Base-by-base conservation (phyloP, 2,329 filamentous ascomycete species). In the Aureobasidium sp. region DNA sequence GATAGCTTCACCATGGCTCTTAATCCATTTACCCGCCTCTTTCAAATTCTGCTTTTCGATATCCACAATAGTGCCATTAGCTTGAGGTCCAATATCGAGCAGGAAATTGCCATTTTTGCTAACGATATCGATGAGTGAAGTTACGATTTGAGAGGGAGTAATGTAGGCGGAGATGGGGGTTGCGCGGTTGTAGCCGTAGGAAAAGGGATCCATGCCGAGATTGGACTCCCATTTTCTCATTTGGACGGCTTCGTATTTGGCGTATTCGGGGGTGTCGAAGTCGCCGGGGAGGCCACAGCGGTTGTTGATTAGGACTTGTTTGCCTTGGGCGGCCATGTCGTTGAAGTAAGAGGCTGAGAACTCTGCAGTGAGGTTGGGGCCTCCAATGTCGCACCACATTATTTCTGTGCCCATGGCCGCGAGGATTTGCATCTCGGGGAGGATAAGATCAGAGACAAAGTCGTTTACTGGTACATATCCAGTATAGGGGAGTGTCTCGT, bases 241-340 rank as follows among this genome's bases (percentile, higher is more conserved):
- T 68, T 83, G 81, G 9, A 79, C 76, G 3, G 77, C 75, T 3
- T 74, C 71, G 67, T 80, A 83, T 7, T 74, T 75, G 32, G 74
- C 72, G 67, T 85, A 86, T 68, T 85, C 83, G 0, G 83, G 83
- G 1, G 82, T 85, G 68, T 85, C 82, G 65, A 84, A 85, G 71
- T 85, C 82, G 11, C 77, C 77, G 0, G 79, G 73, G 0, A 82
- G 70, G 3, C 83, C 83, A 68, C 83, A 86, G 8, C 83, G 79
- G 49, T 76, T 76, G 71, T 86, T 84, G 66, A 84, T 79, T 1
- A 78, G 71, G 1, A 84, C 81, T 66, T 84, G 78, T 0, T 78
- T 74, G 47, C 76, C 74, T 25, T 77, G 64, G 0, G 65, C 63
- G 0, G 72, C 72, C 5, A 71, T 72, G n/a, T 60, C 59, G 63